A percentile compares a stretch with the other conserved stretches of the same genome.
Evolutionary conservation across 179 eudicot species (phyloP).

Genomic region (Pouteria campechiana): DNA sequence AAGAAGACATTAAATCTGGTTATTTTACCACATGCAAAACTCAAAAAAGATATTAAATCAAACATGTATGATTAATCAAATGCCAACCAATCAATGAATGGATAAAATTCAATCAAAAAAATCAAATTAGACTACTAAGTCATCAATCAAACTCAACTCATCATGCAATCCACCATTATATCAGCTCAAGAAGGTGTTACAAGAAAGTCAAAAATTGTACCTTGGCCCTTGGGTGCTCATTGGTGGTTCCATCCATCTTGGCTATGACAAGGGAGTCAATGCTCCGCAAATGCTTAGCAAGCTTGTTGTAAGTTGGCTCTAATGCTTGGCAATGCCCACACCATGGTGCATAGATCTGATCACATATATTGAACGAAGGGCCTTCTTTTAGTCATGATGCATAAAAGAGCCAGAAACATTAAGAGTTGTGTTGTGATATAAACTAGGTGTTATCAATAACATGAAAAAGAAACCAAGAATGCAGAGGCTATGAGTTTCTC

Average conservation of each 20-base stretch:
- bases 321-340: conserved; percentile 72
- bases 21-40: neutral
- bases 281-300: conserved; percentile 52
- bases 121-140: too few species aligned
- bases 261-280: conserved; percentile 29
- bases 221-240: conserved; percentile 79
- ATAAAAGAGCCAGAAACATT: too few species aligned
- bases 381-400: too few species aligned
- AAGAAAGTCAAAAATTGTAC: conserved; percentile 49
- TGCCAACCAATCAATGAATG: conserved; percentile 15
- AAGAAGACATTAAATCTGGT: neutral
- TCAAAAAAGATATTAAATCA: neutral
- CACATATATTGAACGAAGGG: too few species aligned
- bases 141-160: too few species aligned
- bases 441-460: too few species aligned
- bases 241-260: conserved; percentile 93
- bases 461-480: too few species aligned
- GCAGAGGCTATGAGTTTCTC: too few species aligned
- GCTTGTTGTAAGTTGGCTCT: conserved; percentile 70
- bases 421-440: too few species aligned
- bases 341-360: conserved; percentile 97
- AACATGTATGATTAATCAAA: conserved; percentile 3
- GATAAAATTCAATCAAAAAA: too few species aligned
- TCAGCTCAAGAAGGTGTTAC: too few species aligned
- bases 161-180: too few species aligned